A percentile compares a stretch with the other conserved stretches of the same genome.
phyloP scores from a whole-genome alignment of 192 early-diverging fungal species.

The Linnemannia hyalina region DNA sequence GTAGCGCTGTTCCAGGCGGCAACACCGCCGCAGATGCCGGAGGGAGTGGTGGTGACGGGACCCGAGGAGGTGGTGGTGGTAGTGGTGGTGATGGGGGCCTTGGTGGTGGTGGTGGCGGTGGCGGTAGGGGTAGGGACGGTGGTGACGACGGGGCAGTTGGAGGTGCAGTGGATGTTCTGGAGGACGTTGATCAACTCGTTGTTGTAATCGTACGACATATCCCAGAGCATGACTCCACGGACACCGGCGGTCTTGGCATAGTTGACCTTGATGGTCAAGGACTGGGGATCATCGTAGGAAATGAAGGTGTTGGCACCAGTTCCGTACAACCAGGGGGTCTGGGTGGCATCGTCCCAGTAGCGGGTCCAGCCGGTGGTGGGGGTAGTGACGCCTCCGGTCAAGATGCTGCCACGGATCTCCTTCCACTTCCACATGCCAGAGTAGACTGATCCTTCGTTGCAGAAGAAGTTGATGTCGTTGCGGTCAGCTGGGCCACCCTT shows the following conservation, averaged over 20 bases:
- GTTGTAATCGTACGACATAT: constrained; percentile 55
- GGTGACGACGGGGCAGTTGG: constrained; percentile 48
- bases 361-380: constrained; percentile 74
- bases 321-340: constrained; percentile 83
- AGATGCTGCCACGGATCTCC: constrained; percentile 73
- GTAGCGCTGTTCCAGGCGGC: constrained; percentile 38
- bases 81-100: constrained; percentile 2
- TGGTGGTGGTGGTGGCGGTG: constrained; percentile 13
- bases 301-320: constrained; percentile 73
- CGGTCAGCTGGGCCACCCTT: constrained; percentile 69
- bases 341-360: constrained; percentile 74
- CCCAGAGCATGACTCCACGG: constrained; percentile 79
- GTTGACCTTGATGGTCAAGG: constrained; percentile 72
- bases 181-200: constrained; percentile 53
- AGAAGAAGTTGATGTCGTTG: constrained; percentile 65
- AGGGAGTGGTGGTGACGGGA: neutral
- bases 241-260: constrained; percentile 64
- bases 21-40: constrained; percentile 35
- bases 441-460: constrained; percentile 62
- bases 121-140: constrained; percentile 10
- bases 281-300: constrained; percentile 84
- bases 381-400: constrained; percentile 66
- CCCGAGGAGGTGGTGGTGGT: constrained; percentile 9
- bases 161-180: constrained; percentile 51
- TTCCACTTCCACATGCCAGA: constrained; percentile 78